These are phyloP conservation scores for Sporothrix phasma DNA, from an alignment of 2,329 filamentous ascomycete genomes.

Conservation along the genomic window DNA sequence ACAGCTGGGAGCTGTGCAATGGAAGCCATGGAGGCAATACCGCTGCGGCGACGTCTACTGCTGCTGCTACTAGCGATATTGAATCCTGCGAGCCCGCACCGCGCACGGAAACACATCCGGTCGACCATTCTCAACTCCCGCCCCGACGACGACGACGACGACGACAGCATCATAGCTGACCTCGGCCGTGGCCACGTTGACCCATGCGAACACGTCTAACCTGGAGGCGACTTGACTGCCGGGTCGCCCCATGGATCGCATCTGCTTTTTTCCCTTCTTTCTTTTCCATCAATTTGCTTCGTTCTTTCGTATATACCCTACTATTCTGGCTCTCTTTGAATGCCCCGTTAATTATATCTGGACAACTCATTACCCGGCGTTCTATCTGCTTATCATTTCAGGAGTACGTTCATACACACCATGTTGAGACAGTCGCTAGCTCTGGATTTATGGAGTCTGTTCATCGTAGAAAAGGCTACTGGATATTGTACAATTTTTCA, in stretches of 20 bases:
- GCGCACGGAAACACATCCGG: conserved; percentile 20
- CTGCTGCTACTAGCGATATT: not conserved
- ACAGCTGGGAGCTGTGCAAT: conserved; percentile 39
- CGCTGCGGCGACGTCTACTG: conserved; percentile 18
- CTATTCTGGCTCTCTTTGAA: not conserved
- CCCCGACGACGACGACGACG: conserved; percentile 16
- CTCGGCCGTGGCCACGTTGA: conserved; percentile 30
- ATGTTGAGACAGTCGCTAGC: not conserved
- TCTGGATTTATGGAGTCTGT: not conserved
- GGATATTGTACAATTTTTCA: too few relatives aligned
- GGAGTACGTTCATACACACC: not conserved
- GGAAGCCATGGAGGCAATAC: not conserved
- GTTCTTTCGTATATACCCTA: not conserved
- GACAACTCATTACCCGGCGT: not conserved
- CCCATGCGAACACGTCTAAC: conserved; percentile 31
- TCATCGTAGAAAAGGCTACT: too few relatives aligned
- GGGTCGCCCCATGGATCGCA: not conserved
- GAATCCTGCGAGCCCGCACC: not conserved
- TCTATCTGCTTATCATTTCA: not conserved
- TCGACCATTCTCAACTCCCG: conserved; percentile 14
- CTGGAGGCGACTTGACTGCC: not conserved
- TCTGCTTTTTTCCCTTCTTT: not conserved
- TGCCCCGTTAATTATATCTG: not conserved
- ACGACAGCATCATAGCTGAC: conserved; percentile 30
- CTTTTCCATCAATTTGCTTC: not conserved